phyloP scores from a whole-genome alignment of 371 early-diverging fungal genomes.

The Mortierella sp. region DNA sequence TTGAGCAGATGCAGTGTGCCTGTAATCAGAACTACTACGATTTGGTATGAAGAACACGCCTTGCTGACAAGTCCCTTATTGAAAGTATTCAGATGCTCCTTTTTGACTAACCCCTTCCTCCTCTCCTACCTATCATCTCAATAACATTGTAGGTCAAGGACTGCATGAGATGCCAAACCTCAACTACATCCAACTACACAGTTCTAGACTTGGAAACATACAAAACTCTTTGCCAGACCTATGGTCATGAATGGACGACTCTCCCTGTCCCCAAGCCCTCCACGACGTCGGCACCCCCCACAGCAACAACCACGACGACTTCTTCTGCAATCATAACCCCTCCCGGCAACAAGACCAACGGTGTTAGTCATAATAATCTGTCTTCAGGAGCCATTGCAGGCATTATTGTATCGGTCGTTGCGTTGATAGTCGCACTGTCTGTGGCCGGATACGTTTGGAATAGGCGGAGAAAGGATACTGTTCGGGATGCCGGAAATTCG shows the following conservation, averaged over 20 bases:
- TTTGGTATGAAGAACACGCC: too few relatives aligned
- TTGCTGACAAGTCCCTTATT: too few relatives aligned
- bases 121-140: too few relatives aligned
- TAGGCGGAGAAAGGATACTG: slow-evolving; percentile 22
- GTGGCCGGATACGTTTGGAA: slow-evolving; percentile 41
- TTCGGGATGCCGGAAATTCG: neutral
- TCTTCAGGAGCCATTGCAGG: slow-evolving; percentile 45
- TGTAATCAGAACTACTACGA: slow-evolving; percentile 44
- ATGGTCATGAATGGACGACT: slow-evolving; percentile 21
- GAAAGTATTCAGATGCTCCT: too few relatives aligned
- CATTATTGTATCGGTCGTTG: slow-evolving; percentile 41
- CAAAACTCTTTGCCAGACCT: slow-evolving; percentile 23
- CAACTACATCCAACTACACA: slow-evolving; percentile 22
- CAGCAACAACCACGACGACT: slow-evolving; percentile 4
- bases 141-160: slow-evolving; percentile 5
- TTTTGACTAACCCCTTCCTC: neutral
- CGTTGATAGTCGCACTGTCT: slow-evolving; percentile 34
- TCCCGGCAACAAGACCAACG: neutral
- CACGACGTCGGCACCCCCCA: slow-evolving; percentile 8
- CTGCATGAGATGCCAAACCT: slow-evolving; percentile 35
- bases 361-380: slow-evolving; percentile 1
- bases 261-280: slow-evolving; percentile 22
- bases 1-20: slow-evolving; percentile 20
- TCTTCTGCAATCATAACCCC: neutral
- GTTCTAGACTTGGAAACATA: slow-evolving; percentile 13